phyloP scores from a whole-genome alignment of 73 alveolate genomes.

The Stentor coeruleus region DNA sequence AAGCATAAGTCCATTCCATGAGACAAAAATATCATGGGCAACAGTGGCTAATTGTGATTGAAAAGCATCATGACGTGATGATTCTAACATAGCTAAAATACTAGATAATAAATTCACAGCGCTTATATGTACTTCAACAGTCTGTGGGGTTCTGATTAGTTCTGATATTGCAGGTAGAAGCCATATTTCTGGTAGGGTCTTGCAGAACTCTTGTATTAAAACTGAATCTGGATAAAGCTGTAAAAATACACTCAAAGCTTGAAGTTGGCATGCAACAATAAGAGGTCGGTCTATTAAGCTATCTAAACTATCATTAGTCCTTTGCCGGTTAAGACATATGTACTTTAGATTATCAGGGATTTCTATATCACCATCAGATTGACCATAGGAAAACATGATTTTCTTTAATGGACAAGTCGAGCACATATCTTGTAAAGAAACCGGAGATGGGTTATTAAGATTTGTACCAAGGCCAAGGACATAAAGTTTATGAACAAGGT shows the following conservation, averaged over 20 bases:
- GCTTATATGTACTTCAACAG: not conserved
- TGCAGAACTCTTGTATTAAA: not conserved
- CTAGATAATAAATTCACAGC: not conserved
- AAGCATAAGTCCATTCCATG: constrained; percentile 12
- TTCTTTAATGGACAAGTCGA: not conserved
- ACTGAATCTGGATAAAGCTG: constrained; percentile 16
- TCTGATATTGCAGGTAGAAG: constrained; percentile 1
- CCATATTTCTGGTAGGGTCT: constrained; percentile 25
- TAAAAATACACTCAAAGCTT: constrained; percentile 22
- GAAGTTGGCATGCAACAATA: constrained; percentile 16
- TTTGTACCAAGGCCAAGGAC: constrained; percentile 25
- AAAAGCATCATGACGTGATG: not conserved
- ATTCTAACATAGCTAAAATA: constrained; percentile 17
- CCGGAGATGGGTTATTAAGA: constrained; percentile 23
- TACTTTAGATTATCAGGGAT: constrained; percentile 18
- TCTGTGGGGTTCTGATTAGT: constrained; percentile 16
- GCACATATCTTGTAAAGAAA: constrained; percentile 13
- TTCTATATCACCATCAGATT: constrained; percentile 7
- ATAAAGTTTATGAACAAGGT: constrained; percentile 25
- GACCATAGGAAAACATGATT: not conserved
- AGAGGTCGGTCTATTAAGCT: not conserved
- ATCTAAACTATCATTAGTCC: not conserved
- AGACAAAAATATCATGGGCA: not conserved
- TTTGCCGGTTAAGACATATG: not conserved
- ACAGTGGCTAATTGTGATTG: constrained; percentile 4